Percentiles rank a stretch among this genome's conserved stretches.
Conservation (phyloP, 768 basidiomycete species). For the Calocybe cyanea region DNA sequence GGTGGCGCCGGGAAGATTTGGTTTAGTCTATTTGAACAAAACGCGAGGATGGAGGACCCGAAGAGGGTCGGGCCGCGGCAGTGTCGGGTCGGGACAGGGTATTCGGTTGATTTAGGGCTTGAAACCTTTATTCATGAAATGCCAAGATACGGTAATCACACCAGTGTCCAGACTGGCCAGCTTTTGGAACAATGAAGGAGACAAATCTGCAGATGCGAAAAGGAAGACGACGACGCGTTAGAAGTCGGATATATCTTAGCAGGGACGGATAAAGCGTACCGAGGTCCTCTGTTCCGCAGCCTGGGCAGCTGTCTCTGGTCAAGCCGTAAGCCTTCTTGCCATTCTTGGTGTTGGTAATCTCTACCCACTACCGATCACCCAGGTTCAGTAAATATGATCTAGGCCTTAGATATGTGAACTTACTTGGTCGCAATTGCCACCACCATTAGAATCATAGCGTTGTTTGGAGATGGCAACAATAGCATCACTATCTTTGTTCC, state of each 20-base stretch:
- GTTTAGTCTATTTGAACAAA: neutral
- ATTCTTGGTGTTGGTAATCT: conserved; percentile 56
- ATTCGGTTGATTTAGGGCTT: conserved; percentile 27
- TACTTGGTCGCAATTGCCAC: conserved; percentile 60
- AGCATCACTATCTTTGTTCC: conserved; percentile 42
- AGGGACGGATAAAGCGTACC: conserved; percentile 37
- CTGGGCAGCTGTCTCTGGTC: conserved; percentile 55
- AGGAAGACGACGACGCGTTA: no score
- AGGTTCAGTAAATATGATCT: neutral
- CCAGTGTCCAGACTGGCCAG: conserved; percentile 47
- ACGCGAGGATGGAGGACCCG: neutral
- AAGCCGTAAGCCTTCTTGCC: conserved; percentile 45
- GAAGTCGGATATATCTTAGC: neutral
- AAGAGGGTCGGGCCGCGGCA: neutral
- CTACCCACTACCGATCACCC: conserved; percentile 43
- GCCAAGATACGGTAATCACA: conserved; percentile 53
- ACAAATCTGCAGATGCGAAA: conserved; percentile 51
- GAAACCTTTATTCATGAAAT: conserved; percentile 50
- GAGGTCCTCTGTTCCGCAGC: conserved; percentile 49
- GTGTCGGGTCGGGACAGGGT: conserved; percentile 2
- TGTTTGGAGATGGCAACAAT: conserved; percentile 60
- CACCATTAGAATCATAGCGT: conserved; percentile 48
- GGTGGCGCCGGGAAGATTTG: neutral
- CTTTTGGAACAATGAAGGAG: conserved; percentile 53
- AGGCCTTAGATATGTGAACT: conserved; percentile 12